Conservation (phyloP, 2,329 filamentous ascomycete genomes). For the Verticillium zaregamsianum region DNA sequence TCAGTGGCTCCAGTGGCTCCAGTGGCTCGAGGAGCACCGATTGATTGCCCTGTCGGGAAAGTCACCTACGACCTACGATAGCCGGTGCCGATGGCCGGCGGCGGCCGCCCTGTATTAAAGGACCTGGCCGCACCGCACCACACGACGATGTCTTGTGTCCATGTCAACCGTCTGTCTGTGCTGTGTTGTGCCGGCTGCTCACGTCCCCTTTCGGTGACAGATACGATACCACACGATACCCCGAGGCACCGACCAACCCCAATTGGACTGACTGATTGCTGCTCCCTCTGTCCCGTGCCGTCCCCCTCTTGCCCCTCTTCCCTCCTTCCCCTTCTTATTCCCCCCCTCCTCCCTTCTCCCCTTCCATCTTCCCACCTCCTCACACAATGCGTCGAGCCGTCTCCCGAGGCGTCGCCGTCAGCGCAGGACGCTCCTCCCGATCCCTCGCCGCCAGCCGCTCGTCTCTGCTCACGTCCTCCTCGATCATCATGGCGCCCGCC, state of each 20-base stretch:
- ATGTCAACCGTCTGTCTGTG: background rate
- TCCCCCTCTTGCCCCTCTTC: background rate
- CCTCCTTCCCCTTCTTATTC: background rate
- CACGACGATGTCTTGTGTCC: conserved; percentile 7
- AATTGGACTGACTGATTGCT: background rate
- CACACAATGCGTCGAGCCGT: conserved; percentile 42
- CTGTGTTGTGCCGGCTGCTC: background rate
- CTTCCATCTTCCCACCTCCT: conserved; percentile 1
- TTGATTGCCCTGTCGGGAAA: background rate
- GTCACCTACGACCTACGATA: background rate
- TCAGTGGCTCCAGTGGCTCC: too few species aligned
- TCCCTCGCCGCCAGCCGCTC: conserved; percentile 18
- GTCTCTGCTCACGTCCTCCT: conserved; percentile 15
- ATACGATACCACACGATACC: background rate
- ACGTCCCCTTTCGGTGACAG: background rate
- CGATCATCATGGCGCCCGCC: conserved; percentile 15
- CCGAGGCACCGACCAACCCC: background rate
- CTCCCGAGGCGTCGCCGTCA: conserved; percentile 31
- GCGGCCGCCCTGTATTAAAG: conserved; percentile 1
- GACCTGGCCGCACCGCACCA: conserved; percentile 5
- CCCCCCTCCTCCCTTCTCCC: background rate
- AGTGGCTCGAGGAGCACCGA: background rate
- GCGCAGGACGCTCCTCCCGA: conserved; percentile 27
- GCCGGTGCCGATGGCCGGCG: background rate
- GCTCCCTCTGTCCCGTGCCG: too few species aligned